A percentile compares a stretch with the other conserved stretches of the same genome.
Evolutionary conservation across 768 basidiomycete genomes (phyloP).

Genomic region (Panus rudis): DNA sequence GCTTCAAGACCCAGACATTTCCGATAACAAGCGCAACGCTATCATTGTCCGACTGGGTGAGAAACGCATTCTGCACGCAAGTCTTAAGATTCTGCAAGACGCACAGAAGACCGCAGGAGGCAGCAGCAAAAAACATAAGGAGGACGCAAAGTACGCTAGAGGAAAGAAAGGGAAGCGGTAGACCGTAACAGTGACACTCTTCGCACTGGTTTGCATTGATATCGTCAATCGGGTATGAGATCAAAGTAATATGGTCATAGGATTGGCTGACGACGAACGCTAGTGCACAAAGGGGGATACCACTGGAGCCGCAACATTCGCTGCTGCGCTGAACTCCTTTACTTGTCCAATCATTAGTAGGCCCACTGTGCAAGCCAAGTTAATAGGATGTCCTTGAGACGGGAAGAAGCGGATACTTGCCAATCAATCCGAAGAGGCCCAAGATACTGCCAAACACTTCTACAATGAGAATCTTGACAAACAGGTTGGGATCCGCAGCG

Average conservation of each 20-base stretch:
- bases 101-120: not conserved
- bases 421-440: conserved; percentile 89
- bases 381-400: conserved; percentile 1
- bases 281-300: conserved; percentile 30
- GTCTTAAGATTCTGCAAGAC: conserved; percentile 10
- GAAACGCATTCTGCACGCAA: conserved; percentile 52
- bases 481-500: conserved; percentile 89
- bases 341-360: conserved; percentile 70
- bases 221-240: no score
- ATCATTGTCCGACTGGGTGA: conserved; percentile 73
- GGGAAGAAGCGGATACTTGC: conserved; percentile 37
- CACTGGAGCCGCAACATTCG: conserved; percentile 24
- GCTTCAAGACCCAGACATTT: conserved; percentile 24
- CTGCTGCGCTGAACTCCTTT: conserved; percentile 45
- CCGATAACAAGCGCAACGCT: conserved; percentile 51
- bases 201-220: no score
- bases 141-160: not conserved
- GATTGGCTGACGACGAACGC: no score
- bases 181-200: not conserved
- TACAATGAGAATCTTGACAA: conserved; percentile 95
- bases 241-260: no score
- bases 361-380: conserved; percentile 46
- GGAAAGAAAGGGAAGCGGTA: not conserved
- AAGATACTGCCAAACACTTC: conserved; percentile 92
- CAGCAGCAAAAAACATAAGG: not conserved